These are phyloP conservation scores for Phytopythium oedochilum DNA, from an alignment of 352 stramenopile genomes.

Conservation along the genomic window DNA sequence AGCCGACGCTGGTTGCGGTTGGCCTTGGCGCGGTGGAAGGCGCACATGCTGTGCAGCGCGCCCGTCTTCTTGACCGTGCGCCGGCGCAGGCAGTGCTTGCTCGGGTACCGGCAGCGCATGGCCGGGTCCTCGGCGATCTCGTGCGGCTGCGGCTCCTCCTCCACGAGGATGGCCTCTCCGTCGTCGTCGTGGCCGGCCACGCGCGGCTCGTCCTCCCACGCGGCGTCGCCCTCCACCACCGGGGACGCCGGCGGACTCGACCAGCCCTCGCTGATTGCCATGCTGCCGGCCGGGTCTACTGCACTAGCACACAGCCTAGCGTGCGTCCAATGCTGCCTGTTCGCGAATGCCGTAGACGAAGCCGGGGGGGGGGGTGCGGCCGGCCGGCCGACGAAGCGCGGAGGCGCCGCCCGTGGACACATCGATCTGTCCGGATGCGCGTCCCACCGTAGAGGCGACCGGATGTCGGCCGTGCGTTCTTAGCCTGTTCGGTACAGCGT, in stretches of 20 bases:
- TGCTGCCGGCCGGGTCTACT: no score
- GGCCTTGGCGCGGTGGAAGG: conserved; percentile 50
- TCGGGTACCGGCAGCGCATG: conserved; percentile 46
- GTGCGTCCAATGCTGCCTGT: no score
- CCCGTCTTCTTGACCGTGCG: conserved; percentile 62
- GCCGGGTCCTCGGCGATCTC: conserved; percentile 29
- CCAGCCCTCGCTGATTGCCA: not conserved
- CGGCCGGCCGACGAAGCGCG: no score
- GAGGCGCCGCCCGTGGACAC: no score
- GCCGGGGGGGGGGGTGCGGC: no score
- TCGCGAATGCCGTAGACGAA: no score
- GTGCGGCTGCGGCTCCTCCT: conserved; percentile 29
- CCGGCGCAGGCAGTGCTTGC: conserved; percentile 43
- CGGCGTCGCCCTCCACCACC: no score
- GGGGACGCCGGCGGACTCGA: not conserved
- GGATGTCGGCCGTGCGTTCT: no score
- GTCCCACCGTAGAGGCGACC: no score
- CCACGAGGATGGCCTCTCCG: conserved; percentile 25
- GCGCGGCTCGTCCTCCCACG: conserved; percentile 1
- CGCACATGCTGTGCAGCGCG: conserved; percentile 53
- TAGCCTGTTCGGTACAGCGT: no score
- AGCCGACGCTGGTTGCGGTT: conserved; percentile 52
- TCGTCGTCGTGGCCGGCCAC: conserved; percentile 16
- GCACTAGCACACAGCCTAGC: no score
- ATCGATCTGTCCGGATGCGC: no score